Evolutionary conservation across 768 basidiomycete species (phyloP).

Genomic region (Dioszegia crocea): DNA sequence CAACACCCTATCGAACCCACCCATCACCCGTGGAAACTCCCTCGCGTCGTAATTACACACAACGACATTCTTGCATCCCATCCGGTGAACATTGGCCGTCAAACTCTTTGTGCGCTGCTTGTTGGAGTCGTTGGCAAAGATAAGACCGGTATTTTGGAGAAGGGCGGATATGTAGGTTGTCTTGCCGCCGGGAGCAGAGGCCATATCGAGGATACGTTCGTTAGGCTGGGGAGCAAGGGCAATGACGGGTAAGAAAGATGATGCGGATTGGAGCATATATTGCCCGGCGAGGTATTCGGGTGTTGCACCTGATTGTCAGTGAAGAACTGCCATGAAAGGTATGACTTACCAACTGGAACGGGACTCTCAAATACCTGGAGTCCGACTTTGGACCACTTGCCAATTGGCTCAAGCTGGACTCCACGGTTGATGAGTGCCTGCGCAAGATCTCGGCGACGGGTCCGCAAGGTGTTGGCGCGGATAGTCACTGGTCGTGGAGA

Average conservation of each 20-base stretch:
- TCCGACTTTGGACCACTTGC: constrained; percentile 98
- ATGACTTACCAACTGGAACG: constrained; percentile 74
- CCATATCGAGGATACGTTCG: constrained; percentile 96
- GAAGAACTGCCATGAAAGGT: not conserved
- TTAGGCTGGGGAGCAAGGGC: constrained; percentile 86
- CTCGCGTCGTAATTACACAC: constrained; percentile 95
- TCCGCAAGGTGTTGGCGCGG: constrained; percentile 91
- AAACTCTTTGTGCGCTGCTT: constrained; percentile 92
- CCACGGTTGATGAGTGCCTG: constrained; percentile 91
- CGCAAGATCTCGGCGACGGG: constrained; percentile 86
- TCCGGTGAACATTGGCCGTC: constrained; percentile 90
- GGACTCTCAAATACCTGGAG: constrained; percentile 96
- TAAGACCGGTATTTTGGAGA: constrained; percentile 93
- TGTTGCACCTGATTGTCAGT: constrained; percentile 64
- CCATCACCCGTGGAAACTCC: constrained; percentile 98
- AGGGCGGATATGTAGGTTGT: constrained; percentile 96
- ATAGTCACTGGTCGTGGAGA: constrained; percentile 94
- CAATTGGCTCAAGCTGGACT: constrained; percentile 95
- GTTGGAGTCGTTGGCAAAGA: constrained; percentile 96
- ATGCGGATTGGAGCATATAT: constrained; percentile 99
- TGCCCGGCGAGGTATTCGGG: constrained; percentile 98
- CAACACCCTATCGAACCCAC: constrained; percentile 95
- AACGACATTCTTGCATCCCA: constrained; percentile 97
- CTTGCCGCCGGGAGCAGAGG: constrained; percentile 96
- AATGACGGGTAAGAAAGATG: constrained; percentile 98